Base-by-base conservation (phyloP, 2,329 filamentous ascomycete species). In the Hypoxylon sp. region DNA sequence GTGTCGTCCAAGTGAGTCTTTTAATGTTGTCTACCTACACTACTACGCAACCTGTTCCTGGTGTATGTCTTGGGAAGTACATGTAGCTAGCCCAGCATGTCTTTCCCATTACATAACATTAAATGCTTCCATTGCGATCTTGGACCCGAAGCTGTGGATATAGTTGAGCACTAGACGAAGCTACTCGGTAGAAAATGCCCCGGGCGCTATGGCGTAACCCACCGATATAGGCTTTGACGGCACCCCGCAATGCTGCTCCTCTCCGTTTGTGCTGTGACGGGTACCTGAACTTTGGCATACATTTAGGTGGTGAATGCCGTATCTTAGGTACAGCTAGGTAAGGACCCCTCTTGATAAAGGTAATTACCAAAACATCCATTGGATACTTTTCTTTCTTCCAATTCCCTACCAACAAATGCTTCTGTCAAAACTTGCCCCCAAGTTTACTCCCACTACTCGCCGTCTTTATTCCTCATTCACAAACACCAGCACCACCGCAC, bases 111-210 rank as follows among this genome's bases (percentile, higher is more conserved):
- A 19, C 17, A 9, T 52, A 42, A 42, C 37, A 19, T 42, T 44
- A 11, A 9, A 3, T 22, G 50, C 24, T 33, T 50, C 39, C 3
- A 33, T 29, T 19, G 8, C 29, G 19, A 50, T 10, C 22, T 51
- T 19, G 47, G 37, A 33, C 24, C 59, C 54, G 52, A 57, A 24
- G 51, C 11, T 66, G 44, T 24, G 51, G 44, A 53, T 66, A 67
- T 24, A 29, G 13, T 46, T 24, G 63, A 17, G 42, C 60, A 39
- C 48, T 51, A 33, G 44, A 37, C 22, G 33, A 42, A 65, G 47
- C 48, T 70, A 64, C 60, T 70, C 67, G 67, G 67, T 59, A 31
- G 5, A 42, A 4, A 70, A 65, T 70, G 31, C n/a, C 53, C 67
- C 67, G 67, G 63, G 31, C 33, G 39, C 46, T 33, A 47, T 37